Percentiles rank a stretch among this genome's conserved stretches.
Conservation (phyloP, 148 eudicot species). For the Hydrangea macrophylla region DNA sequence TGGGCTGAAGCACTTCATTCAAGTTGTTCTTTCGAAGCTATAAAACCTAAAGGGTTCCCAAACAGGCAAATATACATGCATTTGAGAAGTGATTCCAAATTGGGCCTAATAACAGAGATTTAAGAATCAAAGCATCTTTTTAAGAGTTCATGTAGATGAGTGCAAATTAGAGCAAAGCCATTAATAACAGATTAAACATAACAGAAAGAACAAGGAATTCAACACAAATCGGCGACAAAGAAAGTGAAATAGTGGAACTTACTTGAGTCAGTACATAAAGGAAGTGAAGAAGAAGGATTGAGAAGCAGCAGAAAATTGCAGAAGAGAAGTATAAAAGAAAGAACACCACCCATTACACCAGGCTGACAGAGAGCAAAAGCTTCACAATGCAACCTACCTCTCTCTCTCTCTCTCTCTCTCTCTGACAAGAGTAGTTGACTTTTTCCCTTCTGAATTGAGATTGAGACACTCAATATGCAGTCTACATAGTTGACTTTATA, state of each 20-base stretch:
- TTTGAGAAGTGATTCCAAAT: too few relatives aligned
- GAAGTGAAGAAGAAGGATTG: slow-evolving; percentile 29
- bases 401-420: slow-evolving; percentile 11
- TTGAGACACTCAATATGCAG: slow-evolving; percentile 14
- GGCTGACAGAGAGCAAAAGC: slow-evolving; percentile 1
- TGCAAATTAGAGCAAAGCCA: neutral
- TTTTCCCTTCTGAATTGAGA: slow-evolving; percentile 5
- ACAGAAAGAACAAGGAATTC: neutral
- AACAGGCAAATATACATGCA: too few relatives aligned
- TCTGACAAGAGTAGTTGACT: slow-evolving; percentile 14
- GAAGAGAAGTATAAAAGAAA: slow-evolving; percentile 12
- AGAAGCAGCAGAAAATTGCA: slow-evolving; percentile 30
- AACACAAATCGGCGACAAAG: too few relatives aligned
- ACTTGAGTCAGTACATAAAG: slow-evolving; percentile 47
- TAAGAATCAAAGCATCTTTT: neutral
- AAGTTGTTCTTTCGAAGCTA: too few relatives aligned
- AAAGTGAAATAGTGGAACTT: slow-evolving; percentile 8
- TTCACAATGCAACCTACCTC: neutral
- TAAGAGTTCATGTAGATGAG: neutral
- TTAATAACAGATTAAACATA: neutral
- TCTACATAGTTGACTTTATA: slow-evolving; percentile 21
- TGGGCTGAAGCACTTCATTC: too few relatives aligned
- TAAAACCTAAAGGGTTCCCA: too few relatives aligned
- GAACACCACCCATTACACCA: slow-evolving; percentile 28
- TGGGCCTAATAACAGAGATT: too few relatives aligned